A percentile compares a stretch with the other conserved stretches of the same genome.
Conservation (phyloP, 2,329 filamentous ascomycete genomes). For the Cercospora zeina region DNA sequence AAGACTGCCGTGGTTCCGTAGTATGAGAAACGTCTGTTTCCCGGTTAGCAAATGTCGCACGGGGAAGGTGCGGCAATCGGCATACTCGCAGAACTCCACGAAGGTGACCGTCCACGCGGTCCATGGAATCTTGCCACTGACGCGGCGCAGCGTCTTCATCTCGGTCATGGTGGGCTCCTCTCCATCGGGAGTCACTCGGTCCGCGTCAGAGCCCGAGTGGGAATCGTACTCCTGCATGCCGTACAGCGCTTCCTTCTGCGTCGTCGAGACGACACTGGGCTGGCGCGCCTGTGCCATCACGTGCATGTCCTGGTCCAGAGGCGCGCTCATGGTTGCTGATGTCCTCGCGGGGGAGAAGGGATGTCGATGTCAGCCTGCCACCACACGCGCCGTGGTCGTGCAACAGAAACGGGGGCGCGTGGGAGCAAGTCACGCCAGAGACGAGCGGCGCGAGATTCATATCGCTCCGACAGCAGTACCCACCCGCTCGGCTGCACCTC, state of each 20-base stretch:
- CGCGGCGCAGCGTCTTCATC: slow-evolving; percentile 46
- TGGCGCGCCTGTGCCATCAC: slow-evolving; percentile 33
- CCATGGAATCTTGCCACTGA: slow-evolving; percentile 50
- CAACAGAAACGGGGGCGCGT: background rate
- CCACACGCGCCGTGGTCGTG: slow-evolving; percentile 4
- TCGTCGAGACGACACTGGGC: slow-evolving; percentile 25
- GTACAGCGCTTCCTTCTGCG: slow-evolving; percentile 24
- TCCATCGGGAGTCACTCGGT: slow-evolving; percentile 27
- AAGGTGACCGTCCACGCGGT: slow-evolving; percentile 50
- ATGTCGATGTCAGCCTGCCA: background rate
- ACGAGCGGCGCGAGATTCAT: slow-evolving; percentile 15
- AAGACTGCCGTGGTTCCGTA: slow-evolving; percentile 49
- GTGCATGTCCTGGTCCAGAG: slow-evolving; percentile 26
- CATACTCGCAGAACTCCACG: slow-evolving; percentile 50
- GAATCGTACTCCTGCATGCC: slow-evolving; percentile 24
- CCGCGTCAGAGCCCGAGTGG: slow-evolving; percentile 16
- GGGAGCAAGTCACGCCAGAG: background rate
- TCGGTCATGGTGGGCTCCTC: slow-evolving; percentile 49
- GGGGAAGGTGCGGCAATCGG: background rate
- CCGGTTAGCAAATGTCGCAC: background rate
- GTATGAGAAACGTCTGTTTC: slow-evolving; percentile 46
- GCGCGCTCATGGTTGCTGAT: slow-evolving; percentile 25
- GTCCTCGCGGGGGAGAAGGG: background rate
- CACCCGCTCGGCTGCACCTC: slow-evolving; percentile 2
- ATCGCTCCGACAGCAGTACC: slow-evolving; percentile 7